Evolutionary conservation across 768 basidiomycete species (phyloP).

Genomic region (Phanerochaete carnosa): DNA sequence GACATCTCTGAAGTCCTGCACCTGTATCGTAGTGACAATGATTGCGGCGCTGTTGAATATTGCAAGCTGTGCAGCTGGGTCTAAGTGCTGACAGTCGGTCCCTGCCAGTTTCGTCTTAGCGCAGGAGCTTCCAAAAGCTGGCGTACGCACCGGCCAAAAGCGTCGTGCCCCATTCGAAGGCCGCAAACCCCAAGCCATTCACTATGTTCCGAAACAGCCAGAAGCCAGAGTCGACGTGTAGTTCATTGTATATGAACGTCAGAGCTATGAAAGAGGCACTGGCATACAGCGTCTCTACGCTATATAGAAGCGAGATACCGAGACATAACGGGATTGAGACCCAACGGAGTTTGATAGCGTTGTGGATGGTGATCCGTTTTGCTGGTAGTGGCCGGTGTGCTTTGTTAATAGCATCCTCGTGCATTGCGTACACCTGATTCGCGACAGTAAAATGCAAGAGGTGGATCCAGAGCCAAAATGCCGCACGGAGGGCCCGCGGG

Average conservation of each 20-base stretch:
- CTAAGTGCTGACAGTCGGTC: slow-evolving; percentile 17
- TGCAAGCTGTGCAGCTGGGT: slow-evolving; percentile 28
- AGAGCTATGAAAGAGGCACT: slow-evolving; percentile 22
- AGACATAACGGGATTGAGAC: slow-evolving; percentile 27
- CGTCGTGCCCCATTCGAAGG: slow-evolving; percentile 34
- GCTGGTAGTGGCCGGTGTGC: slow-evolving; percentile 37
- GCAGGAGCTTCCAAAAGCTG: too few relatives aligned
- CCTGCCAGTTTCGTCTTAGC: slow-evolving; percentile 12
- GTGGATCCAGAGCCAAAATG: slow-evolving; percentile 30
- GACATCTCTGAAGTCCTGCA: slow-evolving; percentile 46
- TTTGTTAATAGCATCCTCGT: slow-evolving; percentile 33
- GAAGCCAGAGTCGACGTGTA: slow-evolving; percentile 19
- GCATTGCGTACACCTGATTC: slow-evolving; percentile 25
- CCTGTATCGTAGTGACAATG: slow-evolving; percentile 44
- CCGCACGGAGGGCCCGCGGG: slow-evolving; percentile 4
- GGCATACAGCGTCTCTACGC: slow-evolving; percentile 6
- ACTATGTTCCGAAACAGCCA: slow-evolving; percentile 29
- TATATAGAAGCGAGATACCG: slow-evolving; percentile 11
- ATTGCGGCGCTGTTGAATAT: slow-evolving; percentile 35
- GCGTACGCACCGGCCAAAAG: slow-evolving; percentile 15
- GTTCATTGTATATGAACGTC: slow-evolving; percentile 30
- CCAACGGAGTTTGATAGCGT: slow-evolving; percentile 30
- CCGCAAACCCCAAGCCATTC: slow-evolving; percentile 29
- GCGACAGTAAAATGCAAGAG: slow-evolving; percentile 32
- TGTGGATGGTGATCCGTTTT: slow-evolving; percentile 24